phyloP scores from a whole-genome alignment of 352 stramenopile genomes.

The Blastocystis sp. region DNA sequence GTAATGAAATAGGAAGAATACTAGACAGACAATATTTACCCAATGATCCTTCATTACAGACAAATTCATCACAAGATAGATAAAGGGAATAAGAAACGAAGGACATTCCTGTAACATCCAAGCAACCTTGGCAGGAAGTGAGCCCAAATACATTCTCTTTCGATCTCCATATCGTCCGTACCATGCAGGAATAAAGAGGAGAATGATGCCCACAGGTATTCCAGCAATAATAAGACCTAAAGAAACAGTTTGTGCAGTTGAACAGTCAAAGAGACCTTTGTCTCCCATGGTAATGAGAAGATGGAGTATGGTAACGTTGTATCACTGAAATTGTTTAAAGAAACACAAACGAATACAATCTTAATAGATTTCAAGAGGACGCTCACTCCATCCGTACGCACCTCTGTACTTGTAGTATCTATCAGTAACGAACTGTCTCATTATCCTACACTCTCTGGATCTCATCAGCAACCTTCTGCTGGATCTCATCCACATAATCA shows the following conservation, averaged over 20 bases:
- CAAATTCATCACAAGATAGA: background rate
- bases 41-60: background rate
- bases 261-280: background rate
- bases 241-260: background rate
- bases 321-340: background rate
- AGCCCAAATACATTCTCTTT: background rate
- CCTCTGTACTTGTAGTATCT: constrained; percentile 59
- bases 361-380: constrained; percentile 54
- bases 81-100: constrained; percentile 55
- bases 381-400: constrained; percentile 40
- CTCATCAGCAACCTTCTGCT: constrained; percentile 52
- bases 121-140: constrained; percentile 32
- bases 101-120: constrained; percentile 64
- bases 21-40: constrained; percentile 63
- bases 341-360: constrained; percentile 19
- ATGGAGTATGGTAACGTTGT: background rate
- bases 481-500: constrained; percentile 43
- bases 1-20: constrained; percentile 72
- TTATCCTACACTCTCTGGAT: constrained; percentile 35
- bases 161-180: constrained; percentile 36
- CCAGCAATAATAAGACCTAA: background rate
- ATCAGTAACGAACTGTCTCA: background rate
- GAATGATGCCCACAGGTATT: constrained; percentile 31
- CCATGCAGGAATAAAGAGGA: constrained; percentile 60
- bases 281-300: background rate